phyloP scores from a whole-genome alignment of 257 asterid genomes.

The Haberlea rhodopensis region DNA sequence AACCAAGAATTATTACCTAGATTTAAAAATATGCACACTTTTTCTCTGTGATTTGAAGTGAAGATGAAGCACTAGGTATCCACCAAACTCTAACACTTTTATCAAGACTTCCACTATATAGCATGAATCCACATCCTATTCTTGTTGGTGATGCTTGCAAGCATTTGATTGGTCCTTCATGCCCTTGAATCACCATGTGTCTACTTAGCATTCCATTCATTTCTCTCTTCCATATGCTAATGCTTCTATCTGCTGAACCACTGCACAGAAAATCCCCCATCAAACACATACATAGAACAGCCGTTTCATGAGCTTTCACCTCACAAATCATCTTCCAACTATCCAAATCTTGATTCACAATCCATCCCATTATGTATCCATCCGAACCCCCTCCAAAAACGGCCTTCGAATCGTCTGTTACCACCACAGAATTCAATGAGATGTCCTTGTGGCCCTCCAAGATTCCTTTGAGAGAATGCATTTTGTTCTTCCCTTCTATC shows the following conservation, averaged over 20 bases:
- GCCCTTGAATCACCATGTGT: slow-evolving; percentile 59
- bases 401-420: slow-evolving; percentile 43
- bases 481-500: slow-evolving; percentile 25
- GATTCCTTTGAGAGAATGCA: slow-evolving; percentile 50
- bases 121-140: slow-evolving; percentile 72
- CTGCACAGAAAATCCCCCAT: slow-evolving; percentile 48
- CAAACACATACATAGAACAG: slow-evolving; percentile 64
- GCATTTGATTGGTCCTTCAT: slow-evolving; percentile 77
- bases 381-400: slow-evolving; percentile 87
- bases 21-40: neutral
- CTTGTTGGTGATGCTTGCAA: slow-evolving; percentile 54
- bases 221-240: slow-evolving; percentile 60
- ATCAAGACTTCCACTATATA: slow-evolving; percentile 84
- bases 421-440: slow-evolving; percentile 62
- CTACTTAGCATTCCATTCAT: slow-evolving; percentile 41
- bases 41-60: neutral
- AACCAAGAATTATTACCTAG: neutral
- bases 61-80: slow-evolving; percentile 44
- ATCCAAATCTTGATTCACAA: slow-evolving; percentile 26
- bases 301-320: slow-evolving; percentile 63
- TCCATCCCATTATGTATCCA: slow-evolving; percentile 72
- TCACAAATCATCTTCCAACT: slow-evolving; percentile 48
- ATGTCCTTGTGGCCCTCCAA: slow-evolving; percentile 78
- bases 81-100: slow-evolving; percentile 80
- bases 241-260: slow-evolving; percentile 53